Percentiles rank a stretch among this genome's conserved stretches.
Evolutionary conservation across 2,329 filamentous ascomycete species (phyloP).

Genomic region (Alternaria panax): DNA sequence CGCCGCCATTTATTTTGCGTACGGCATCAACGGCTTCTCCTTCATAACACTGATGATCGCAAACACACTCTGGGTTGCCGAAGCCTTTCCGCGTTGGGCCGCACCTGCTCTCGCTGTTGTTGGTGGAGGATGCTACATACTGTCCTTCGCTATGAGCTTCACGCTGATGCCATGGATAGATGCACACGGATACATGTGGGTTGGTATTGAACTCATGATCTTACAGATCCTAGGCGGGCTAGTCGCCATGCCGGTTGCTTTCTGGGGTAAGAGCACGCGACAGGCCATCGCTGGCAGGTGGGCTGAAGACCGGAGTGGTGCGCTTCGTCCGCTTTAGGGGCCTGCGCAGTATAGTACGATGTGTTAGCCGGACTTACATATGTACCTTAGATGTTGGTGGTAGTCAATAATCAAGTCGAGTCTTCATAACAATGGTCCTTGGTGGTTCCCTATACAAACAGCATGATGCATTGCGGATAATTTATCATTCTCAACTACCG

Average conservation of each 20-base stretch:
- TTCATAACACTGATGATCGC: constrained; percentile 33
- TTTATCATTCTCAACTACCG: neutral
- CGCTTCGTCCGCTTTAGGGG: constrained; percentile 31
- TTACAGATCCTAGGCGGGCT: constrained; percentile 44
- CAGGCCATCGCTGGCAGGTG: constrained; percentile 41
- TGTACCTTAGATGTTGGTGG: neutral
- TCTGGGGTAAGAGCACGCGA: constrained; percentile 40
- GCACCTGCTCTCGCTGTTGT: constrained; percentile 40
- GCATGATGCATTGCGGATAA: neutral
- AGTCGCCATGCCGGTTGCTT: constrained; percentile 37
- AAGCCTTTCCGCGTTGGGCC: constrained; percentile 45
- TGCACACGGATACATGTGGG: constrained; percentile 35
- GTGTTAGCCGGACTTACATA: neutral
- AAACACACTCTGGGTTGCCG: constrained; percentile 43
- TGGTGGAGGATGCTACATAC: constrained; percentile 31
- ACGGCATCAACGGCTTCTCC: constrained; percentile 40
- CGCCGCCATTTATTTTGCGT: constrained; percentile 32
- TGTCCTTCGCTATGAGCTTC: constrained; percentile 35
- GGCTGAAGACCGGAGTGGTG: constrained; percentile 36
- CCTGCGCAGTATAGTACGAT: neutral
- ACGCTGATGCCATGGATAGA: constrained; percentile 34
- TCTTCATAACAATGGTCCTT: neutral
- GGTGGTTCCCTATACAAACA: neutral
- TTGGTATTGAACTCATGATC: constrained; percentile 46
- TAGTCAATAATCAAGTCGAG: neutral